Base-by-base conservation (phyloP, 805 yeast genomes). In the Lipomyces japonicus region DNA sequence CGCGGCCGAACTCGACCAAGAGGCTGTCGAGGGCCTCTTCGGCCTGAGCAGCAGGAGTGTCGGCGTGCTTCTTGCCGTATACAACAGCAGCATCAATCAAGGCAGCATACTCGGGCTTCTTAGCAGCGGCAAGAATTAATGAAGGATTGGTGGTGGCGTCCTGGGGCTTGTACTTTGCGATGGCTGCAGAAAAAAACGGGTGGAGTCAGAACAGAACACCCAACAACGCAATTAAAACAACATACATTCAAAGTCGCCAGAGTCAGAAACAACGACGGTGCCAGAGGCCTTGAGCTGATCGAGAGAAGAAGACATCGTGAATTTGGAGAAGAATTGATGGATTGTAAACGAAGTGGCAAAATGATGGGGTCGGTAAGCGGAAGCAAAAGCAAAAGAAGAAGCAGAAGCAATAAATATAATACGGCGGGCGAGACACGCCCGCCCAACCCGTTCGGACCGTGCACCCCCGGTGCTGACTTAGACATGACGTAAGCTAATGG, bases 111-210 rank as follows among this genome's bases (percentile, higher is more conserved):
- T 84, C 89, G 38, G 89, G 72, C 76, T 89, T 86, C 74, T 84
- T 86, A 51, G 97, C 68, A 52, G 98, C 98, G 60, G 97, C 97
- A 64, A 93, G 77, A 66, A 93, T 91, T 75, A 93, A 78, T 39
- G 97, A 89, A 61, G 98, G 98, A 78, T 93, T 93, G 70, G 98
- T 93, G 64, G 98, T 93, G 61, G 98, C 96, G 73, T 93, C 98
- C 77, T 93, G 97, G 62, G 98, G 98, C 64, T 93, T 87, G 78
- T 85, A 93, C 74, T 90, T 88, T 68, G 96, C 96, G 70, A 93
- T 93, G 59, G 93, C 68, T 53, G 45, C 42, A 39, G 40, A 42
- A 40, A 3, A 22, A 24, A 18, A 14, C 30, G 3, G 23, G 19
- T 25, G 14, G n/a, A 34, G n/a, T 6, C 22, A 12, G 34, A 10